A percentile compares a stretch with the other conserved stretches of the same genome.
Conservation (phyloP, 1,284 basidiomycete species). For the Coniferiporia sulphurascens region DNA sequence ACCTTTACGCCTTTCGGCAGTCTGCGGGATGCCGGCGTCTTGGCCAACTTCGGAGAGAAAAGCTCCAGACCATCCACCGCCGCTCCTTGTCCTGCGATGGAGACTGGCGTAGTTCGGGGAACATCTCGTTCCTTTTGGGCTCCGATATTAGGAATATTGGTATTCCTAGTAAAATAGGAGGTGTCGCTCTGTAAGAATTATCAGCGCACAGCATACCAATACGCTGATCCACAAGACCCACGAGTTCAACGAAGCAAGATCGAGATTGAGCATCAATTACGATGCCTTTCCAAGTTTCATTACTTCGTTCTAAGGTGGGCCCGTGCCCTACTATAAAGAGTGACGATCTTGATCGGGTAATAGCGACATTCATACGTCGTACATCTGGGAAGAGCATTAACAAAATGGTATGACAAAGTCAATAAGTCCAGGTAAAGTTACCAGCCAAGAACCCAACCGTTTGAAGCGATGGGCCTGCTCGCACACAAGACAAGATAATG, state of each 20-base stretch:
- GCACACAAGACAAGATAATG: slow-evolving; percentile 92
- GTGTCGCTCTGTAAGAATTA: not conserved
- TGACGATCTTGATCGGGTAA: slow-evolving; percentile 93
- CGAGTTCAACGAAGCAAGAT: slow-evolving; percentile 44
- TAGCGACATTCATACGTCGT: slow-evolving; percentile 94
- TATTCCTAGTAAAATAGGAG: slow-evolving; percentile 3
- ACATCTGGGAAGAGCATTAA: slow-evolving; percentile 44
- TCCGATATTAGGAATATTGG: not conserved
- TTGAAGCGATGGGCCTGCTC: slow-evolving; percentile 78
- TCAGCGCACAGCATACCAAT: not conserved
- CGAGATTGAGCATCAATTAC: slow-evolving; percentile 69
- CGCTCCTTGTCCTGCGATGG: not conserved
- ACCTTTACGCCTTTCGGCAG: not conserved
- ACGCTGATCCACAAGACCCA: slow-evolving; percentile 29
- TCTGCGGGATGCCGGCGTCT: not conserved
- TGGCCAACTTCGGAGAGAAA: not conserved
- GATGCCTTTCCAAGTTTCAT: slow-evolving; percentile 76
- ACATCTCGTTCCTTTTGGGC: not conserved
- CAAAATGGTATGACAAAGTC: not conserved
- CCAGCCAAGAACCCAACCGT: slow-evolving; percentile 88
- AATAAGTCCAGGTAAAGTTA: slow-evolving; percentile 25
- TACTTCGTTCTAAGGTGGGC: slow-evolving; percentile 80
- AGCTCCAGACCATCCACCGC: not conserved
- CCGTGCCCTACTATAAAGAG: slow-evolving; percentile 92
- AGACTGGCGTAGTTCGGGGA: not conserved